Evolutionary conservation across 2,329 filamentous ascomycete species (phyloP), one percentile per base, ranked within the genome.

Genomic region (Cladophialophora psammophila): DNA sequence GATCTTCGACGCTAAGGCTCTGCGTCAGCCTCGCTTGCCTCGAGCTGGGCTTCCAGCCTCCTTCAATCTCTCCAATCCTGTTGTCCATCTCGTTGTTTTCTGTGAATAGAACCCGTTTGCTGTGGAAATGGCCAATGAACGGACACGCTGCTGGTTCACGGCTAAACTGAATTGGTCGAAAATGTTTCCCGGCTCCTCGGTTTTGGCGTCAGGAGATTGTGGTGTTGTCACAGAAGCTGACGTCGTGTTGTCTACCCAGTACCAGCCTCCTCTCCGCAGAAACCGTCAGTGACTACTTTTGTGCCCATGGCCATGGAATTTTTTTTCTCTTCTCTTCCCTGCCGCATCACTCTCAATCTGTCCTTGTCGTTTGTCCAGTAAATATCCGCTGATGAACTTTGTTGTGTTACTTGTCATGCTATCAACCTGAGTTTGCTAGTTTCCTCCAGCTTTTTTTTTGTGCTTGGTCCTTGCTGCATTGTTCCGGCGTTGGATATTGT

Each of bases 391-490:
- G 31, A 26, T 20, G 38, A 15, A 58, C 53, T 40, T 31, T 35
- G 18, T 42, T 34, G 61, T 59, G 61, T 64, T 50, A 58, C 61
- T 64, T 64, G 36, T 31, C 60, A 57, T 63, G 60, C 60, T 20
- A 55, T 40, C 36, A 45, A 36, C 50, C 48, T 50, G 53, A 62
- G 32, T 53, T 50, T 56, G 42, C 53, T 40, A 36, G 26, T 36
- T 18, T 55, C 18, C 45, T 26, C 45, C 18, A 31, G 20, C 53
- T 40, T 58, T 53, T 55, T 48, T 65, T 50, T 62, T 66, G 56
- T 52, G 45, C 34, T 60, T 34, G 31, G 57, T 57, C 35, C 32
- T 63, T 65, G 48, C 60, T 70, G 65, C 65, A 68, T 72, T 70
- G 60, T 67, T 68, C 48, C 50, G 62, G 64, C 61, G 64, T 70